These are phyloP conservation scores for Piper longum DNA, from an alignment of 164 flowering plant genomes.

Conservation along the genomic window DNA sequence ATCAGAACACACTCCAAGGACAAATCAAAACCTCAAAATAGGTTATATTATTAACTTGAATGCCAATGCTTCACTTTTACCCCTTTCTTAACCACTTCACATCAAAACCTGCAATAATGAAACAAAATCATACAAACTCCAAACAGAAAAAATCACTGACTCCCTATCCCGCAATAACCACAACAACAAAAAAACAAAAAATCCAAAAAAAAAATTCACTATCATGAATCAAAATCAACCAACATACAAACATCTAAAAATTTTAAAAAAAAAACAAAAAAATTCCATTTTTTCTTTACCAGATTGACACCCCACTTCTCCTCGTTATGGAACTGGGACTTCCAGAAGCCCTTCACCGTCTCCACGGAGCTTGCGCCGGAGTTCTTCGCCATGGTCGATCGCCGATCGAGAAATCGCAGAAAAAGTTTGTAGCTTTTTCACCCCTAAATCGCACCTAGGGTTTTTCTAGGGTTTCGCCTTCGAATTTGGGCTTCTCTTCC, in stretches of 20 bases:
- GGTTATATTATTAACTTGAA: too few relatives aligned
- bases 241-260: neutral
- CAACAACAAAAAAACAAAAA: neutral
- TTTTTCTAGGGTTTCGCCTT: neutral
- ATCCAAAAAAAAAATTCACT: neutral
- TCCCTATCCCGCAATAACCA: neutral
- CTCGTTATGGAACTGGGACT: conserved; percentile 53
- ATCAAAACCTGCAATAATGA: too few relatives aligned
- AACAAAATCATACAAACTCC: neutral
- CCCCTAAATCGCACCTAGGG: neutral
- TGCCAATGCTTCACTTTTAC: too few relatives aligned
- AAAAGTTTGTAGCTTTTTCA: too few relatives aligned
- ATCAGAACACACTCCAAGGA: neutral
- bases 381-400: neutral
- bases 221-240: too few relatives aligned
- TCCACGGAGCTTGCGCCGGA: conserved; percentile 21
- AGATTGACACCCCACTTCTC: conserved; percentile 50
- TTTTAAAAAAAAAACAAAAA: neutral
- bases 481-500: too few relatives aligned
- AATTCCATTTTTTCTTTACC: conserved; percentile 17
- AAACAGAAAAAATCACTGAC: too few relatives aligned
- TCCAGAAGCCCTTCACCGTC: conserved; percentile 37
- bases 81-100: too few relatives aligned
- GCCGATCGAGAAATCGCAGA: too few relatives aligned
- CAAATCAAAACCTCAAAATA: too few relatives aligned